Evolutionary conservation across 768 basidiomycete species (phyloP), one percentile per base, ranked within the genome.

Genomic region (Candolleomyces eurysporus): DNA sequence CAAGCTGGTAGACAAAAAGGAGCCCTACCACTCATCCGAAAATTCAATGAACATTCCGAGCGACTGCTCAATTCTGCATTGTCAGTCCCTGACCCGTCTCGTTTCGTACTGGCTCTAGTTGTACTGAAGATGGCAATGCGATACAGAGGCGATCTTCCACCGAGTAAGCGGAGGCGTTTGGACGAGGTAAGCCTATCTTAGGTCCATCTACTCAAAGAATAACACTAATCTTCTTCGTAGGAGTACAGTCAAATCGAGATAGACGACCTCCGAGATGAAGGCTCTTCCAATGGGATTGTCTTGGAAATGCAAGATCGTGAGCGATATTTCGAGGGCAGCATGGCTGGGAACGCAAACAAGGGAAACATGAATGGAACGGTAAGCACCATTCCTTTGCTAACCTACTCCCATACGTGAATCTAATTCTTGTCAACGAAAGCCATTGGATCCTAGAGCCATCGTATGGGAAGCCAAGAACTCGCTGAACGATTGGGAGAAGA

Each of bases 11-110:
- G 89, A 68, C 91, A 97, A 72, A 83, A 87, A 54, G 90, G 88
- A 40, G 91, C 92, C 13, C 75, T 99, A 22, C 97, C 97, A 0
- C 81, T 98, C 51, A 98, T 99, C 65, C 84, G 96, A 53, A 92
- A 96, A 71, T 98, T 99, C 76, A 99, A 98, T 68, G 94, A 98
- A 69, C 97, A 99, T 72, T 97, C 94, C 0, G 94, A 96, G 66
- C 78, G 94, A 65, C 77, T 98, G 10, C 77, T 98, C 14, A 89
- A 90, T 61, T 87, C 92, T 48, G 89, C 91, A 5, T 68, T 93
- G 91, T 91, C 68, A 66, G 72, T 65, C 17, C 50, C 42, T 40
- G 19, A 46, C 11, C 30, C 22, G 32, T 22, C 36, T 31, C 39
- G 19, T 17, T 62, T 59, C n/a, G 26, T 59, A 21, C 9, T 31